Percentiles rank a stretch among this genome's conserved stretches.
Conservation (phyloP, 148 eudicot genomes). For the Nepenthes gracilis region DNA sequence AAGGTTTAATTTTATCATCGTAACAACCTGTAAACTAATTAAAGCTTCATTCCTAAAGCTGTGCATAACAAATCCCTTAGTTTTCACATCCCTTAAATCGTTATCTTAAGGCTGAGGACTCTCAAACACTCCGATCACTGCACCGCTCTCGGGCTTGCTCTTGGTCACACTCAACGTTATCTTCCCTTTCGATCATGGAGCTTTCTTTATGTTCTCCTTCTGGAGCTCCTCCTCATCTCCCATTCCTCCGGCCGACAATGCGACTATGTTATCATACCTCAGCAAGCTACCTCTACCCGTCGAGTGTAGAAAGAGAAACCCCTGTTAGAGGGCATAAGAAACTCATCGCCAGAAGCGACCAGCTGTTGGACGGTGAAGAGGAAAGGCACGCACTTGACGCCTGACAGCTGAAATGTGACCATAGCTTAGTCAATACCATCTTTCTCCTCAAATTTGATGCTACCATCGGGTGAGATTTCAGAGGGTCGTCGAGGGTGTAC, state of each 20-base stretch:
- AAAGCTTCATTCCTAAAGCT: conserved; percentile 19
- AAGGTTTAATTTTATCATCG: too few species aligned
- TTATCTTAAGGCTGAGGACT: conserved; percentile 95
- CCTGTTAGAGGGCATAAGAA: conserved; percentile 87
- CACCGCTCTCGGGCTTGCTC: conserved; percentile 84
- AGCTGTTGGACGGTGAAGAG: conserved; percentile 88
- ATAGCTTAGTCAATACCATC: conserved; percentile 98
- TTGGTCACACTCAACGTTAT: conserved; percentile 14
- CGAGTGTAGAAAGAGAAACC: conserved; percentile 98
- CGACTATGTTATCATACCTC: conserved; percentile 91
- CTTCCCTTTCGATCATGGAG: conserved; percentile 27
- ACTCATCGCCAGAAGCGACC: conserved; percentile 84
- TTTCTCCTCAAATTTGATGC: conserved; percentile 88
- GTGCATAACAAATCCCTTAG: conserved; percentile 95
- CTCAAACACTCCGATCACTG: conserved; percentile 89
- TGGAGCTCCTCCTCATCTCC: conserved; percentile 94
- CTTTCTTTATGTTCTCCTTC: conserved; percentile 86
- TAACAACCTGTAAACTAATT: too few species aligned
- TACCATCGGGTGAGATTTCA: conserved; percentile 68
- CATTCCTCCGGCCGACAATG: conserved; percentile 97
- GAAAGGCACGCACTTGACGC: conserved; percentile 97
- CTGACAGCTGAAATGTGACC: conserved; percentile 93
- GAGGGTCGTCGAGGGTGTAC: conserved; percentile 94
- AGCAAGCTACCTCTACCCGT: conserved; percentile 96
- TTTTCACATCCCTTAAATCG: conserved; percentile 97